Percentiles rank a stretch among this genome's conserved stretches.
These are phyloP conservation scores for Salix udensis DNA, from an alignment of 345 rosid species.

Conservation along the genomic window DNA sequence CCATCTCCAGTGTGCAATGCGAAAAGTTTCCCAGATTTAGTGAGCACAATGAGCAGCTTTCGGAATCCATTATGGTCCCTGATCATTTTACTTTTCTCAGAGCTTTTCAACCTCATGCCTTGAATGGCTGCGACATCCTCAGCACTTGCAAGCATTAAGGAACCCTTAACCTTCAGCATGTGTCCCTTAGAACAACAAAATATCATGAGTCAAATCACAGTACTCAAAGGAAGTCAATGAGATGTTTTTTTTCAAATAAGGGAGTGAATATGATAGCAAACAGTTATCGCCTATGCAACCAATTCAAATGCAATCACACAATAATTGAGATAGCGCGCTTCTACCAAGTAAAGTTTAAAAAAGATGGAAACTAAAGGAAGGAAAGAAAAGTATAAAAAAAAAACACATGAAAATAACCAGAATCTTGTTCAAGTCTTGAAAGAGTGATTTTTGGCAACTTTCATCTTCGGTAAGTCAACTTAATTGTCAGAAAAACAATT, in stretches of 20 bases:
- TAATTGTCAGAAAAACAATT: neutral
- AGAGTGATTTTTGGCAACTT: neutral
- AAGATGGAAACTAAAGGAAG: neutral
- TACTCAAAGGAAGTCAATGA: neutral
- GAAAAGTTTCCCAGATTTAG: slow-evolving; percentile 76
- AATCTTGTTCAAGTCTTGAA: neutral
- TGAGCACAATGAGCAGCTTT: slow-evolving; percentile 80
- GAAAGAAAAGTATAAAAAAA: neutral
- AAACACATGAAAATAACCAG: neutral
- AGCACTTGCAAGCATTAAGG: slow-evolving; percentile 90
- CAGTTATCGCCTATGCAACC: neutral
- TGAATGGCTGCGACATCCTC: slow-evolving; percentile 88
- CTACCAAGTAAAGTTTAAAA: neutral
- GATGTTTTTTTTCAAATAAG: neutral
- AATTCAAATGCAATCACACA: neutral
- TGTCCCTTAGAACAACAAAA: slow-evolving; percentile 64
- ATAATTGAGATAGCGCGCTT: neutral
- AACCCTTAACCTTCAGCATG: slow-evolving; percentile 81
- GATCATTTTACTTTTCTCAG: slow-evolving; percentile 90
- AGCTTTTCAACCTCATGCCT: slow-evolving; percentile 74
- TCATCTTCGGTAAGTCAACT: neutral
- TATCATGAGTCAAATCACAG: slow-evolving; percentile 22
- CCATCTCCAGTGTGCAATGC: slow-evolving; percentile 99
- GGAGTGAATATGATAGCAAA: neutral
- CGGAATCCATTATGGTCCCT: slow-evolving; percentile 99